Evolutionary conservation across 2,329 filamentous ascomycete genomes (phyloP).

Genomic region (Cryphonectria radicalis): DNA sequence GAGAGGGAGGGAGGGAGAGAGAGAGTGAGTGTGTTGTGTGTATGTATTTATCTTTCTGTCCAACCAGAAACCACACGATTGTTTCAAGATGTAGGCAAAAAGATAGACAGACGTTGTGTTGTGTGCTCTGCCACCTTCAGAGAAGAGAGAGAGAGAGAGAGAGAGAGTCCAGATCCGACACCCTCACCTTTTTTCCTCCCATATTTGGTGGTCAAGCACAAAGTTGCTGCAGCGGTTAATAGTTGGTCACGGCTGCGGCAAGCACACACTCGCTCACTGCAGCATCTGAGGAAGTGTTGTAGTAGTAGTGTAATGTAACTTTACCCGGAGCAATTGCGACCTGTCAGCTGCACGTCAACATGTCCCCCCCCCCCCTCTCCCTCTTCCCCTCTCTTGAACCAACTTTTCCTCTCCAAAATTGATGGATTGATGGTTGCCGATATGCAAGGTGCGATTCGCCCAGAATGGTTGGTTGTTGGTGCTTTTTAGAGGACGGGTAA

Average conservation of each 20-base stretch:
- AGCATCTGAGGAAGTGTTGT: neutral
- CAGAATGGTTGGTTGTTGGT: neutral
- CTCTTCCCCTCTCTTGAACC: neutral
- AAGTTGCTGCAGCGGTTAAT: too few relatives aligned
- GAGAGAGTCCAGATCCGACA: too few relatives aligned
- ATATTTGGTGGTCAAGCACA: too few relatives aligned
- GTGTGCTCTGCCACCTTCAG: too few relatives aligned
- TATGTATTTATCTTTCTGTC: neutral
- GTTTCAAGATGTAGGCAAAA: neutral
- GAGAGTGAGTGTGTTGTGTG: too few relatives aligned
- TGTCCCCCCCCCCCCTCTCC: too few relatives aligned
- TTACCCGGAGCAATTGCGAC: constrained; percentile 4
- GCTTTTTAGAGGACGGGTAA: neutral
- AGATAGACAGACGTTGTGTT: too few relatives aligned
- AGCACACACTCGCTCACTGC: neutral
- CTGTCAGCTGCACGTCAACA: constrained; percentile 17
- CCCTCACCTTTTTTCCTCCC: too few relatives aligned
- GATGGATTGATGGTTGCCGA: neutral
- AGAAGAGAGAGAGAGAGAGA: too few relatives aligned
- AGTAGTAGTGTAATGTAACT: neutral
- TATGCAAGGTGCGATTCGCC: neutral
- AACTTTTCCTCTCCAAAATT: too few relatives aligned
- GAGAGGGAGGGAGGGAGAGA: neutral
- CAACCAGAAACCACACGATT: neutral
- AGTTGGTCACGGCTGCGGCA: neutral